Base-by-base conservation (phyloP, 345 rosid species). In the Brassica cretica region DNA sequence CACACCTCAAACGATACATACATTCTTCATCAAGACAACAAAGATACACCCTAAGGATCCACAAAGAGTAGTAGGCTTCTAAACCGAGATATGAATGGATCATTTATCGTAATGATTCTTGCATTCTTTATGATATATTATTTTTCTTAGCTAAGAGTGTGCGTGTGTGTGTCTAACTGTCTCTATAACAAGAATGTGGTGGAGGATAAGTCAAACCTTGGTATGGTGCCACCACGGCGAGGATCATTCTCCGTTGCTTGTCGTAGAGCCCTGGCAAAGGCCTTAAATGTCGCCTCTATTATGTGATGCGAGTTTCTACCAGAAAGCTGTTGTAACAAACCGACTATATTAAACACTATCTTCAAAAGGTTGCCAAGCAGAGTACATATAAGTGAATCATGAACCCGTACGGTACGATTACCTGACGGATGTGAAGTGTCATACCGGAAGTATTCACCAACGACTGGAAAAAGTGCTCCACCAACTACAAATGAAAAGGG, bases 361-460 rank as follows among this genome's bases (percentile, higher is more conserved):
- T 18, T 46, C 15, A 46, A 46, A 46, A 12, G 15, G 53, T 46
- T 8, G n/a, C 6, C 62, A 62, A 32, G 51, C 35, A 37, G 44
- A 64, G 24, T 64, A 4, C n/a, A 21, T 5, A 24, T 1, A 55
- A 44, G 71, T 63, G 2, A 8, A 8, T 55, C 60, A 55, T 55
- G 29, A 19, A 59, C 60, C 6, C 19, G 7, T 4, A 27, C 24
- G 24, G 24, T 21, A 6, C 41, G 41, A 35, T 35, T 35, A 95
- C 97, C 93, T 91, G 94, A 46, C 92, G 88, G 9, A 95, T 91
- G 82, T 93, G 99, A 80, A 91, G 97, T 19, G 99, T 95, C 97
- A 95, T 90, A 49, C 98, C 96, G 61, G 97, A 90, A 68, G 98
- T 91, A 80, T 93, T 93, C 82, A 91, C 98, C 81, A 93, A 84